Evolutionary conservation across 192 early-diverging fungal species (phyloP), one percentile per base, ranked within the genome.

Genomic region (Coemansia sp.): DNA sequence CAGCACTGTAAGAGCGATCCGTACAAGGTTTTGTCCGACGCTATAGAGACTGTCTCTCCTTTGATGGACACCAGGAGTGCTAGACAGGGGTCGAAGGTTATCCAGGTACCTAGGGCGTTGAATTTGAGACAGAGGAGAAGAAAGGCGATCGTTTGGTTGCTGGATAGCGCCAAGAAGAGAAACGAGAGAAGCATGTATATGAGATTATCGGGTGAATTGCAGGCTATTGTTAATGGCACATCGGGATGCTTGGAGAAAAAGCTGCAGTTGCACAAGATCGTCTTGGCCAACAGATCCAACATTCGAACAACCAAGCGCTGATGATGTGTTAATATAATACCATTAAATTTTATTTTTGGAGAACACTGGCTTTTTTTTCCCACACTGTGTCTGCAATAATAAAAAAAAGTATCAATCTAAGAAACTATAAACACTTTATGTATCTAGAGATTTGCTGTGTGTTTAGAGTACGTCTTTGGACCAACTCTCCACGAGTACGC

Each of bases 61-160:
- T 70, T 93, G 17, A 80, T 98, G 68, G 90, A 89, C 60, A 67
- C 91, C 25, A 87, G 87, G 14, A 85, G 88, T 18, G 73, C 73
- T 29, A 87, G 91, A 68, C 86, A 91, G 66, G 92, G 93, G n/a
- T 89, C 89, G 22, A 96, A 94, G 75, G 88, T 88, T 18, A 64
- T 93, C 5, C 88, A 90, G 57, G 85, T 92, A 1, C 96, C 96
- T 20, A 81, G 73, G 30, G 87, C 96, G 4, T 77, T 96, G 57
- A 89, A 84, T 67, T 83, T 90, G 73, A 75, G 93, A 20, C 93
- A 96, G 73, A 72, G 93, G 36, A 77, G 85, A 48, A 82, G 87
- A 55, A 86, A 85, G 17, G 96, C 88, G 17, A 93, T 96, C 56
- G 77, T 92, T 59, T 98, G 94, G 96, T 89, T 96, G 20, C 50